Evolutionary conservation across 176 grass and related monocot species (phyloP).

Genomic region (Cenchrus fungigraminus): DNA sequence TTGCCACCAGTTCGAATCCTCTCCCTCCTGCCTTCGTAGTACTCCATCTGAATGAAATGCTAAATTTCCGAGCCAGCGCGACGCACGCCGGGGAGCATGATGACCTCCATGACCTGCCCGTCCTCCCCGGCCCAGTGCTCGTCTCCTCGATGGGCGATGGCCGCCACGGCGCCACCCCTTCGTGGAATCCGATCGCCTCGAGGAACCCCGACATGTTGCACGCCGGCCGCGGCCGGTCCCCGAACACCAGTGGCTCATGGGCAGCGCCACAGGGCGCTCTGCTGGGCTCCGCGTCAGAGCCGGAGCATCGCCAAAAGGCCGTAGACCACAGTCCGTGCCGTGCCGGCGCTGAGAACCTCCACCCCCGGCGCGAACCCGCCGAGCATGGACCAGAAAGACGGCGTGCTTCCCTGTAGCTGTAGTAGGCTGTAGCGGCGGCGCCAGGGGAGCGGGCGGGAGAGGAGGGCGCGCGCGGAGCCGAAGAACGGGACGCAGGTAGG

Average conservation of each 20-base stretch:
- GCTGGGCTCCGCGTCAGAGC: slow-evolving; percentile 45
- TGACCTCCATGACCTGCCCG: slow-evolving; percentile 47
- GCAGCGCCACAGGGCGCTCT: slow-evolving; percentile 82
- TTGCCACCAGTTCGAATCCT: too few relatives aligned
- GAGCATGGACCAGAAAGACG: slow-evolving; percentile 53
- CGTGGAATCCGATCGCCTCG: slow-evolving; percentile 60
- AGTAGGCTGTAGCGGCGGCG: slow-evolving; percentile 31
- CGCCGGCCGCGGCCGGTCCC: slow-evolving; percentile 48
- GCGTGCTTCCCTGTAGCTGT: slow-evolving; percentile 28
- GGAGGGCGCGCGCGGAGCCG: slow-evolving; percentile 64
- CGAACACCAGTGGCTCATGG: slow-evolving; percentile 51
- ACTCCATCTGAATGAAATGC: neutral
- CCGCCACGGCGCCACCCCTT: slow-evolving; percentile 48
- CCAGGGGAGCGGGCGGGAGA: slow-evolving; percentile 49
- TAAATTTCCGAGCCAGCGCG: slow-evolving; percentile 28
- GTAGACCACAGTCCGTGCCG: slow-evolving; percentile 43
- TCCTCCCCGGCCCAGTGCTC: slow-evolving; percentile 46
- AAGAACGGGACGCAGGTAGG: slow-evolving; percentile 53
- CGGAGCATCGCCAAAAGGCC: neutral
- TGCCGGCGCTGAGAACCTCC: slow-evolving; percentile 19
- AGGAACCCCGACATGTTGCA: slow-evolving; percentile 46
- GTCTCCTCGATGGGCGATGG: slow-evolving; percentile 31
- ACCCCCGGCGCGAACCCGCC: slow-evolving; percentile 58
- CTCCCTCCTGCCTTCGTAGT: too few relatives aligned
- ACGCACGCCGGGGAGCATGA: slow-evolving; percentile 53